A percentile compares a stretch with the other conserved stretches of the same genome.
Evolutionary conservation across 768 basidiomycete species (phyloP).

Genomic region (Amanita exitialis): DNA sequence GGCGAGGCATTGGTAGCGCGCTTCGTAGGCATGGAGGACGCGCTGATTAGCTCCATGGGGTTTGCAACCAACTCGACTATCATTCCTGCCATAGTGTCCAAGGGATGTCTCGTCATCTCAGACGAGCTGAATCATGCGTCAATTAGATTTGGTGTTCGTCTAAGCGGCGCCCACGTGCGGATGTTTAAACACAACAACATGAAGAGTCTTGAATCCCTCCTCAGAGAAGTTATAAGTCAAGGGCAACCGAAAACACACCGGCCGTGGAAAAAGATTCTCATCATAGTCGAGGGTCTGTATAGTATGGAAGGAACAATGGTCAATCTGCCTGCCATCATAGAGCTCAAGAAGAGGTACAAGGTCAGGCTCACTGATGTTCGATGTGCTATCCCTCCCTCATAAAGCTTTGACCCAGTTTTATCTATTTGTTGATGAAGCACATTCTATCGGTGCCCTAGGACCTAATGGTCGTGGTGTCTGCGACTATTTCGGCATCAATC

Average conservation of each 20-base stretch:
- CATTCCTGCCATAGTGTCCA: conserved; percentile 83
- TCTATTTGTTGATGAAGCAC: conserved; percentile 93
- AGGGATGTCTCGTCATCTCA: conserved; percentile 91
- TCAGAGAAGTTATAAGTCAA: conserved; percentile 90
- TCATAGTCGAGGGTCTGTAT: conserved; percentile 93
- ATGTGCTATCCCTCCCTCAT: background rate
- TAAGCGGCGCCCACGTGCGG: conserved; percentile 81
- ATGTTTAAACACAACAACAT: conserved; percentile 99
- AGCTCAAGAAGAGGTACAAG: conserved; percentile 93
- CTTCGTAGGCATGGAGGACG: conserved; percentile 86
- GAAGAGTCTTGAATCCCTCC: conserved; percentile 63
- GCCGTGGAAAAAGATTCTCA: conserved; percentile 98
- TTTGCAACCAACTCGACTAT: conserved; percentile 92
- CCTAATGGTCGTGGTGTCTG: conserved; percentile 91
- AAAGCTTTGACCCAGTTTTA: conserved; percentile 65
- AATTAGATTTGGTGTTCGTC: conserved; percentile 84
- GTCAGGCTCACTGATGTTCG: conserved; percentile 29
- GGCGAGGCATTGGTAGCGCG: conserved; percentile 82
- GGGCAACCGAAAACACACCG: conserved; percentile 96
- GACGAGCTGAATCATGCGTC: conserved; percentile 96
- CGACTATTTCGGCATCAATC: conserved; percentile 86
- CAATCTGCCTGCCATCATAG: conserved; percentile 72
- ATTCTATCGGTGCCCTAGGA: conserved; percentile 93
- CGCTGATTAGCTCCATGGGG: conserved; percentile 91
- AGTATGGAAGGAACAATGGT: conserved; percentile 98